These are phyloP conservation scores for Podila horticola DNA, from an alignment of 192 early-diverging fungal genomes.

Conservation along the genomic window DNA sequence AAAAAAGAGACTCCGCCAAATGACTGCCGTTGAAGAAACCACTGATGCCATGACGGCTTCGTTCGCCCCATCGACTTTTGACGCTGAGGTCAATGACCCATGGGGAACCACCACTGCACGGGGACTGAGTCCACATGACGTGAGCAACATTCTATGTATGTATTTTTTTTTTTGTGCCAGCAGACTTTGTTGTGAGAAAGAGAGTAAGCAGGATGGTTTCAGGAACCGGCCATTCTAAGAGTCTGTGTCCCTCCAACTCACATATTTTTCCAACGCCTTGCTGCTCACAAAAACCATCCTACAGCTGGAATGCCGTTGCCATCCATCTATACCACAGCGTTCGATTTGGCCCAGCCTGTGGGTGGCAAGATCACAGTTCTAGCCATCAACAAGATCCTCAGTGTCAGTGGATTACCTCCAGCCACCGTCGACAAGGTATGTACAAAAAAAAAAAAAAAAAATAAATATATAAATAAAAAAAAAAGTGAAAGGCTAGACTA, in stretches of 20 bases:
- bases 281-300: not conserved
- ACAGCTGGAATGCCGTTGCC: conserved; percentile 57
- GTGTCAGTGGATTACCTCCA: conserved; percentile 51
- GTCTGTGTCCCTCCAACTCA: not conserved
- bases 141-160: conserved; percentile 45
- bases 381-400: conserved; percentile 55
- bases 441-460: not conserved
- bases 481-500: not conserved
- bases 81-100: conserved; percentile 38
- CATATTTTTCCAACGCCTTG: not conserved
- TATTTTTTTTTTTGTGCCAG: not conserved
- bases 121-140: conserved; percentile 34
- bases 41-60: conserved; percentile 47
- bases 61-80: conserved; percentile 35
- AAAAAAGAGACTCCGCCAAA: conserved; percentile 2
- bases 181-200: not conserved
- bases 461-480: no score
- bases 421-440: conserved; percentile 59
- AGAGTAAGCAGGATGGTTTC: no score
- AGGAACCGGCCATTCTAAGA: not conserved
- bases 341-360: conserved; percentile 51
- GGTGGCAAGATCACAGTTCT: conserved; percentile 56
- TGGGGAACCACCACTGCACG: conserved; percentile 32
- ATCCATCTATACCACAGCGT: conserved; percentile 58
- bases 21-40: conserved; percentile 25